Conservation (phyloP, 352 stramenopile genomes). For the Phytophthora kernoviae region DNA sequence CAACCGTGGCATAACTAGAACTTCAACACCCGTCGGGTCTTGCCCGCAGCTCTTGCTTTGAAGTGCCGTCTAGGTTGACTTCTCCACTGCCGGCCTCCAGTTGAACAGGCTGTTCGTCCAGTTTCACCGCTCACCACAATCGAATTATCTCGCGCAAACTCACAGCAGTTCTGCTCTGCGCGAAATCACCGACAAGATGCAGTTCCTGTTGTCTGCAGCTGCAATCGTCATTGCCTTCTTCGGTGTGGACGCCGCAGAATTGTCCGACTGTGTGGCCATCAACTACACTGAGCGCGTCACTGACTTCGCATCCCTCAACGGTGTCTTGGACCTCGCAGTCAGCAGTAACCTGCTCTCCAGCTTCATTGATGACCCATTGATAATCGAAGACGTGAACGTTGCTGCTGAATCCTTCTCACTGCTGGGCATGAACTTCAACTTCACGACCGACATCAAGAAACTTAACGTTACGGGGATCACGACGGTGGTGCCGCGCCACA, state of each 20-base stretch:
- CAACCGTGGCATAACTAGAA: slow-evolving; percentile 12
- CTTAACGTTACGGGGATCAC: slow-evolving; percentile 38
- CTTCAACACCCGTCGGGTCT: slow-evolving; percentile 15
- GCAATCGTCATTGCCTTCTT: slow-evolving; percentile 8
- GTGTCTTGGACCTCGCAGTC: slow-evolving; percentile 33
- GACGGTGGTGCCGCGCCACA: slow-evolving; percentile 32
- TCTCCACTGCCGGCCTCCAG: too few relatives aligned
- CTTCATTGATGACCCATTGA: slow-evolving; percentile 38
- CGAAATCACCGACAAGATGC: slow-evolving; percentile 12
- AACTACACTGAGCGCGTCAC: slow-evolving; percentile 30
- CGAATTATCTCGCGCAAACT: slow-evolving; percentile 10
- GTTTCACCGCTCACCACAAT: slow-evolving; percentile 3
- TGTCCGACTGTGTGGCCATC: slow-evolving; percentile 28
- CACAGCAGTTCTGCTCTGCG: background rate
- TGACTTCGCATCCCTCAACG: slow-evolving; percentile 39
- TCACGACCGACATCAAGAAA: slow-evolving; percentile 30
- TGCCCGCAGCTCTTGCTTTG: background rate
- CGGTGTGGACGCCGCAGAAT: slow-evolving; percentile 5
- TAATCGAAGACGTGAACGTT: slow-evolving; percentile 29
- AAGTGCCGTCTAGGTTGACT: background rate
- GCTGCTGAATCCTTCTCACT: slow-evolving; percentile 30
- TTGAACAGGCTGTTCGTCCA: background rate
- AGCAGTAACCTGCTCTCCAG: slow-evolving; percentile 29
- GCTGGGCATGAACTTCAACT: slow-evolving; percentile 36
- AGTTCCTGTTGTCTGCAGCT: slow-evolving; percentile 16